Conservation (phyloP, 2,329 filamentous ascomycete genomes). For the Neofusicoccum umdonicola region DNA sequence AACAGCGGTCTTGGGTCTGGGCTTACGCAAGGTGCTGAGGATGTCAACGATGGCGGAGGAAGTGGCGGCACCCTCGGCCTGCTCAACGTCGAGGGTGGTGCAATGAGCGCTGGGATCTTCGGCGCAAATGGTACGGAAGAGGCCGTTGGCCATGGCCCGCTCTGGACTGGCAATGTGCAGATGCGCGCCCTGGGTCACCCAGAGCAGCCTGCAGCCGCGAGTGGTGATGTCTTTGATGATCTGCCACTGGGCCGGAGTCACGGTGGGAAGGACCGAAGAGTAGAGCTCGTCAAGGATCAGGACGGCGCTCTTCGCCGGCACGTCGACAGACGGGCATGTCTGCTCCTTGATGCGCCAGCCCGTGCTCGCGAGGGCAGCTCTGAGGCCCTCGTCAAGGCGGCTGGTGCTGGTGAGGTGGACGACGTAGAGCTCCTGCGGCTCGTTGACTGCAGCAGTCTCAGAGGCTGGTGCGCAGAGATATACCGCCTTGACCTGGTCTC, state of each 20-base stretch:
- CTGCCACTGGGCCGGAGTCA: background rate
- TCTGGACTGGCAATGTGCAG: background rate
- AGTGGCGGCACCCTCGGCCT: background rate
- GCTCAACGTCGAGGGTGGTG: background rate
- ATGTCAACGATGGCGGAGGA: background rate
- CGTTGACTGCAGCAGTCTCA: background rate
- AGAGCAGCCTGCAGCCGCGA: background rate
- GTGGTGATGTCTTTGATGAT: background rate
- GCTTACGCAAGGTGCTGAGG: background rate
- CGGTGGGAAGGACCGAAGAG: background rate
- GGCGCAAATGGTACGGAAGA: background rate
- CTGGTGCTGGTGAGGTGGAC: background rate
- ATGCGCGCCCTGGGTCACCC: conserved; percentile 8
- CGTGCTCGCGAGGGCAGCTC: background rate
- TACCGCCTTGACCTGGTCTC: background rate
- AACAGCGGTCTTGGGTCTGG: background rate
- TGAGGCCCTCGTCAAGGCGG: background rate
- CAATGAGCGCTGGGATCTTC: background rate
- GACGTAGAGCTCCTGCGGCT: background rate
- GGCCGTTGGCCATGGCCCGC: background rate
- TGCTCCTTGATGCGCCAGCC: background rate
- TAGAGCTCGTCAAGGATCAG: conserved; percentile 3
- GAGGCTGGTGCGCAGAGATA: background rate
- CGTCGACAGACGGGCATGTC: background rate
- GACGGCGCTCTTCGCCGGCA: conserved; percentile 4